These are phyloP conservation scores for Colletotrichum navitas DNA, from an alignment of 2,329 filamentous ascomycete genomes.

Conservation along the genomic window DNA sequence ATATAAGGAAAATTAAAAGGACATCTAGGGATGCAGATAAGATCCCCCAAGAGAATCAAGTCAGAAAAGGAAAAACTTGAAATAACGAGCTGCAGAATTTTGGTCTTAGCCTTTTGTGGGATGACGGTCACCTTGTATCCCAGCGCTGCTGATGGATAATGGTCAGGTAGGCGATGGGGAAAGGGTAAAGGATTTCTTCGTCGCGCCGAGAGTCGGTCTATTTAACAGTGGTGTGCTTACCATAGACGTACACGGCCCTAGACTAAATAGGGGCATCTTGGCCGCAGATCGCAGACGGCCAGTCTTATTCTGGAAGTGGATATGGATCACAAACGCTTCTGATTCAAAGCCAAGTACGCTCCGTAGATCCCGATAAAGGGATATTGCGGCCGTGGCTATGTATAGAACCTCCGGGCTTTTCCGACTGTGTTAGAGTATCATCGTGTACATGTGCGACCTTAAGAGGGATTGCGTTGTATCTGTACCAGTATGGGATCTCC, in stretches of 20 bases:
- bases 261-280: slow-evolving; percentile 19
- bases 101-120: slow-evolving; percentile 24
- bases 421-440: too few relatives aligned
- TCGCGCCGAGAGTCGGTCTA: slow-evolving; percentile 32
- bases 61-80: slow-evolving; percentile 20
- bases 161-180: slow-evolving; percentile 30
- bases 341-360: slow-evolving; percentile 32
- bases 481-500: background rate
- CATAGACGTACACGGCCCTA: slow-evolving; percentile 24
- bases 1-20: slow-evolving; percentile 14
- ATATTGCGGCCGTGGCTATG: background rate
- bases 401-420: background rate
- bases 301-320: slow-evolving; percentile 10
- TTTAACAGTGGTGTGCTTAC: slow-evolving; percentile 36
- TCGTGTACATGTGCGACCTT: too few relatives aligned
- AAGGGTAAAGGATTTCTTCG: slow-evolving; percentile 14
- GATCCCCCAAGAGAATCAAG: slow-evolving; percentile 27
- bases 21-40: slow-evolving; percentile 9
- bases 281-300: slow-evolving; percentile 27
- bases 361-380: slow-evolving; percentile 25
- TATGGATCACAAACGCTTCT: slow-evolving; percentile 30
- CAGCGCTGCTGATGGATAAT: slow-evolving; percentile 40
- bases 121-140: slow-evolving; percentile 35
- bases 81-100: slow-evolving; percentile 18
- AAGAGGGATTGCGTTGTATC: too few relatives aligned